A percentile compares a stretch with the other conserved stretches of the same genome.
Evolutionary conservation across 371 early-diverging fungal species (phyloP).

Genomic region (Amoeboaphelidium protococcarum): DNA sequence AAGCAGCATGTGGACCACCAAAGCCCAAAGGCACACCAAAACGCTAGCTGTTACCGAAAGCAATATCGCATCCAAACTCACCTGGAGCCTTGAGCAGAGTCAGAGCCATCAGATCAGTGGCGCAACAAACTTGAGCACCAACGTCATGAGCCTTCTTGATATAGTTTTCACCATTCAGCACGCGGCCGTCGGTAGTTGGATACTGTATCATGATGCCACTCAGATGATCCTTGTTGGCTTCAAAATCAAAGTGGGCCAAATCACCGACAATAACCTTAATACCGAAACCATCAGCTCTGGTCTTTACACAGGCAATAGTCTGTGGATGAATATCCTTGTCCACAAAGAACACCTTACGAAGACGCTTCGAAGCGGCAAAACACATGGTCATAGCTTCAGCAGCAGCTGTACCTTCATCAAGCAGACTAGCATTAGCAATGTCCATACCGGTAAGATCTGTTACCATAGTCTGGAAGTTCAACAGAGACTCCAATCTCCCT

Average conservation of each 20-base stretch:
- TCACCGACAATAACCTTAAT: constrained; percentile 63
- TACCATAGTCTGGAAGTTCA: constrained; percentile 90
- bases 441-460: constrained; percentile 72
- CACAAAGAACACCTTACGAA: constrained; percentile 57
- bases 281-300: constrained; percentile 74
- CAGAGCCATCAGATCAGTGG: constrained; percentile 79
- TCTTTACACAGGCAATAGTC: constrained; percentile 69
- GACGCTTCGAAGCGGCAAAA: constrained; percentile 25
- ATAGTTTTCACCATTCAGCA: constrained; percentile 47
- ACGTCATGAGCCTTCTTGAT: constrained; percentile 41
- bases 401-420: constrained; percentile 94
- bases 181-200: constrained; percentile 61
- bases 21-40: constrained; percentile 93
- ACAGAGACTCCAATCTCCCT: constrained; percentile 82
- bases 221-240: constrained; percentile 35
- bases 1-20: constrained; percentile 97
- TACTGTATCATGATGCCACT: constrained; percentile 69
- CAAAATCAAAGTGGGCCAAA: constrained; percentile 44
- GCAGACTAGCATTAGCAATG: constrained; percentile 77
- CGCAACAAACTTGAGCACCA: constrained; percentile 64
- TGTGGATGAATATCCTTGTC: constrained; percentile 78
- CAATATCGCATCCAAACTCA: constrained; percentile 86
- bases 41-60: constrained; percentile 79
- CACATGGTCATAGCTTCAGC: constrained; percentile 89
- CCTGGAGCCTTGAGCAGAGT: constrained; percentile 71